Evolutionary conservation across 2,329 filamentous ascomycete genomes (phyloP), one percentile per base, ranked within the genome.

Genomic region (Sclerotinia subarctica): DNA sequence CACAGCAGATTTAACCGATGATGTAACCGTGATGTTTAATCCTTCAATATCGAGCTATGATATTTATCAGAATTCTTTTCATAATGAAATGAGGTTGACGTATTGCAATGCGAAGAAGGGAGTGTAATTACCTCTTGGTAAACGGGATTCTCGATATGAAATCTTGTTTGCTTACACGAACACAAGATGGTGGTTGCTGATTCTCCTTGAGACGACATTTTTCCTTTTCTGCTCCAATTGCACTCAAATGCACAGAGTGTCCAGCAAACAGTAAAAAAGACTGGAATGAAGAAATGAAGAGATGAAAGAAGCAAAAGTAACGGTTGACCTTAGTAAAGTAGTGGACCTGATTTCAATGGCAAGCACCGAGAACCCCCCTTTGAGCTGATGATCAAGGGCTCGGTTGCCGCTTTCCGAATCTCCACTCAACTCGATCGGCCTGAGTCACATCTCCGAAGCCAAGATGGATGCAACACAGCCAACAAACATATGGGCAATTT

Each of bases 41-140:
- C 90, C 90, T 70, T 92, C 89, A 53, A 94, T 84, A 69, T 91
- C 88, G 64, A 91, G 82, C 88, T 90, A 49, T n/a, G 32, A 47
- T 53, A 21, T 53, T 15, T 26, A 72, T 42, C 11, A 68, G 54
- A 35, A 19, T 52, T 32, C 0, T 38, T 56, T 44, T 15, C 29
- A 42, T 11, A 44, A 53, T n/a, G 26, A 54, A 53, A 47, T 38
- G 19, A 51, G 58, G 19, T 32, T 42, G 19, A 29, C n/a, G 24
- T 11, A 10, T 15, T 29, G n/a, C 44, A 5, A 15, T 29, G 38
- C 2, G 19, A 26, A 29, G 38, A 17, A 26, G n/a, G 26, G 13
- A 47, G 15, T 35, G 6, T n/a, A 44, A 2, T 29, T 59, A 75
- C 76, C 68, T 77, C 75, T 70, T 74, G 72, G 64, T 77, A 75